Percentiles rank a stretch among this genome's conserved stretches.
phyloP scores from a whole-genome alignment of 192 early-diverging fungal species.

The Chytriomyces hyalinus region DNA sequence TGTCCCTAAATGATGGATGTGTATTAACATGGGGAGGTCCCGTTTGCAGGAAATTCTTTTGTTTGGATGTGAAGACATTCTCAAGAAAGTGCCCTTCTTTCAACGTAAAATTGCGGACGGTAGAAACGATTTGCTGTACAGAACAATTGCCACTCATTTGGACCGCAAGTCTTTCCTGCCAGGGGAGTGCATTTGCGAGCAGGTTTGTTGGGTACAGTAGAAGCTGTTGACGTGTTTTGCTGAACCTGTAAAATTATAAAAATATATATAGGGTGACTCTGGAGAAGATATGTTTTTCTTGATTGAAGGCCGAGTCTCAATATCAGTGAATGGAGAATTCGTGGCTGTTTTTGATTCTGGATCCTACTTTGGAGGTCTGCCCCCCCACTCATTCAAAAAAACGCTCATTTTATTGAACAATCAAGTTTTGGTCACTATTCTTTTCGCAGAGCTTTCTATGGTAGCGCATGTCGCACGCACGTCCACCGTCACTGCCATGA shows the following conservation, averaged over 20 bases:
- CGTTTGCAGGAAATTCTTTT: slow-evolving; percentile 20
- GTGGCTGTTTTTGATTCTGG: slow-evolving; percentile 6
- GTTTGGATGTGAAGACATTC: slow-evolving; percentile 16
- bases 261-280: background rate
- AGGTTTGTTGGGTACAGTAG: background rate
- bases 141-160: background rate
- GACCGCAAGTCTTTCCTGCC: slow-evolving; percentile 13
- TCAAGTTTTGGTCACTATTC: background rate
- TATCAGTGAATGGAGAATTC: background rate
- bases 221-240: background rate
- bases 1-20: background rate
- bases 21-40: background rate
- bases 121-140: slow-evolving; percentile 8
- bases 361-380: slow-evolving; percentile 21
- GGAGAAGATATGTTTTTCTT: slow-evolving; percentile 26
- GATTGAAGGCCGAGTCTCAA: slow-evolving; percentile 9
- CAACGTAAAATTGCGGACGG: slow-evolving; percentile 13
- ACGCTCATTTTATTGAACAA: background rate
- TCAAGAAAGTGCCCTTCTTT: slow-evolving; percentile 20
- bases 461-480: slow-evolving; percentile 7
- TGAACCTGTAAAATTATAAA: background rate
- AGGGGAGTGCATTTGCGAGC: slow-evolving; percentile 8
- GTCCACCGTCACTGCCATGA: slow-evolving; percentile 8
- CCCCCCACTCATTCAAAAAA: background rate
- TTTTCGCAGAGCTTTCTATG: slow-evolving; percentile 10